Conservation (phyloP, 176 grass and related monocot genomes). For the Leersia perrieri region DNA sequence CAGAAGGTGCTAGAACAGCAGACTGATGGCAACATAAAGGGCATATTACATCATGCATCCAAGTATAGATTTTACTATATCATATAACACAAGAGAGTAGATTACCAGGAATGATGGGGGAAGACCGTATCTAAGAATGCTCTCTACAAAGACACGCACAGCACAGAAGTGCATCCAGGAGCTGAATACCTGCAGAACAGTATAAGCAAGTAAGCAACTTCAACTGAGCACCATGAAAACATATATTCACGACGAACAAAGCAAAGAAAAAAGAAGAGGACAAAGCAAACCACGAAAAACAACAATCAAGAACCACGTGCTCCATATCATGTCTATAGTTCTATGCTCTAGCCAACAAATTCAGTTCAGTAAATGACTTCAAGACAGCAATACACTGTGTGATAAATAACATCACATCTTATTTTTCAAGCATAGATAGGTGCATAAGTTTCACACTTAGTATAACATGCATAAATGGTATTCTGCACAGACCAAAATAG, state of each 20-base stretch:
- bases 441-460: neutral
- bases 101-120: slow-evolving; percentile 82
- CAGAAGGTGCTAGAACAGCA: slow-evolving; percentile 72
- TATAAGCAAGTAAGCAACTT: neutral
- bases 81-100: neutral
- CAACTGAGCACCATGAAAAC: too few relatives aligned
- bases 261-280: neutral
- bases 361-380: neutral
- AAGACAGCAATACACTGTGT: neutral
- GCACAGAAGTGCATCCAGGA: slow-evolving; percentile 99
- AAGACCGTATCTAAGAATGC: slow-evolving; percentile 98
- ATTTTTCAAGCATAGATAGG: neutral
- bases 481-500: neutral
- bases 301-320: slow-evolving; percentile 5
- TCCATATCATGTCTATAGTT: neutral
- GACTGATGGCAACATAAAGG: slow-evolving; percentile 37
- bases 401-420: neutral
- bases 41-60: slow-evolving; percentile 11
- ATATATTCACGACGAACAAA: neutral
- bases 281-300: neutral
- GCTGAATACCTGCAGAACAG: slow-evolving; percentile 73
- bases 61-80: neutral
- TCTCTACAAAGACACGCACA: slow-evolving; percentile 85
- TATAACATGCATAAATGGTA: neutral
- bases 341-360: neutral